Base-by-base conservation (phyloP, 2,329 filamentous ascomycete species). In the Ascochyta pisi region DNA sequence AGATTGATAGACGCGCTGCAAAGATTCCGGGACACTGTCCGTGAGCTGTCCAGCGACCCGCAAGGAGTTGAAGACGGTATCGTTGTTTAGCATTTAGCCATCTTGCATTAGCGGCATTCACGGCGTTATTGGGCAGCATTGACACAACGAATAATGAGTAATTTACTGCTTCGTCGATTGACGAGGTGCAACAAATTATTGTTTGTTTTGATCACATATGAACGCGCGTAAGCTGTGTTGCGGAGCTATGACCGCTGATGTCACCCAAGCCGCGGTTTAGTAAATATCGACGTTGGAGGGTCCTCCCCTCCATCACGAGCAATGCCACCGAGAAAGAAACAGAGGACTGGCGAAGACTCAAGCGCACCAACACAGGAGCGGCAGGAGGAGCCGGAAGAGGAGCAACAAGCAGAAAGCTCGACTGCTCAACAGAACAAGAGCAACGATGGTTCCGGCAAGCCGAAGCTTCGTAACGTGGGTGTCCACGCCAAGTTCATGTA, bases 1-100 rank as follows among this genome's bases (percentile, higher is more conserved):
- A 61, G 42, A 15, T 42, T 75, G 3, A 13, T 61, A 1, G 10
- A 6, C 1, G 44, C 59, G 26, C 65, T 75, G 29, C 58, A 66
- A 27, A 41, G 19, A 8, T 56, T 56, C 12, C 29, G 19, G 3
- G 12, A 38, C 7, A 29, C 33, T 6, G 4, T 29, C 13, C n/a
- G 23, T 6, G 41, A 50, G 19, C 13, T 55, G n/a, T 15, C 6
- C 13, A 22, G 29, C 13, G 4, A 41, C 6, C 26, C 12, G 22
- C 10, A 19, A 10, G 16, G 13, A 9, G 8, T 22, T 22, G 41
- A n/a, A 23, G 44, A 46, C 19, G 54, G 61, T 19, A 7, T 63
- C 46, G 16, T 67, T 35, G 51, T 65, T 48, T 64, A 66, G 49
- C 49, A 45, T 54, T 34, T 47, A 48, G 33, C 15, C 10, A 31